Percentiles rank a stretch among this genome's conserved stretches.
These are phyloP conservation scores for Cryomyces minteri DNA, from an alignment of 495 filamentous ascomycete genomes.

Conservation along the genomic window DNA sequence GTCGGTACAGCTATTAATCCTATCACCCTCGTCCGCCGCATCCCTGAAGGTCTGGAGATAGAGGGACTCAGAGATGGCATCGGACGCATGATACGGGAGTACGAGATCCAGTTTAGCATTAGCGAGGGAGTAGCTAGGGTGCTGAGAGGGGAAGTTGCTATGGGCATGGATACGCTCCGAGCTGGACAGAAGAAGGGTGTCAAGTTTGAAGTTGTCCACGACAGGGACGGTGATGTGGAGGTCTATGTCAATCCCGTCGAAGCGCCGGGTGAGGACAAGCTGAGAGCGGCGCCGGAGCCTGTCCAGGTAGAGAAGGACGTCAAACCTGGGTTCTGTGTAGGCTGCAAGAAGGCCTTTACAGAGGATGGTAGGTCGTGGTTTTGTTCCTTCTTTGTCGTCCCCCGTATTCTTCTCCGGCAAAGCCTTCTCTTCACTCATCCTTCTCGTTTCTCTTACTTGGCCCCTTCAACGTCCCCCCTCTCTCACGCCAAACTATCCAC, in stretches of 20 bases:
- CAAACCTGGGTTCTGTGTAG: constrained; percentile 12
- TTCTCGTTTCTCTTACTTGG: neutral
- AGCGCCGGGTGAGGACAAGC: neutral
- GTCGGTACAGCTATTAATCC: constrained; percentile 86
- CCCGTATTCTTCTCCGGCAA: no score
- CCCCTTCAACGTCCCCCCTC: neutral
- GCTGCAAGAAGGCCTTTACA: constrained; percentile 11
- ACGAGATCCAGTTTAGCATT: constrained; percentile 83
- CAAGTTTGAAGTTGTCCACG: constrained; percentile 58
- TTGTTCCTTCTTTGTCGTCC: no score
- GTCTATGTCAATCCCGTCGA: constrained; percentile 1
- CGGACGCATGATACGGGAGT: constrained; percentile 72
- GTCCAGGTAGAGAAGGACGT: constrained; percentile 7
- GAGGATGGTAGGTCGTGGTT: constrained; percentile 25
- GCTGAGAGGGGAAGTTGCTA: constrained; percentile 67
- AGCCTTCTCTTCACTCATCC: neutral
- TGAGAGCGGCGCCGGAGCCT: neutral
- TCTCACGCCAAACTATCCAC: neutral
- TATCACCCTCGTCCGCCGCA: constrained; percentile 71
- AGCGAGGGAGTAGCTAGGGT: constrained; percentile 78
- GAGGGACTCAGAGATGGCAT: constrained; percentile 75
- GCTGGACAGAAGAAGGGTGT: constrained; percentile 65
- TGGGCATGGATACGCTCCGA: constrained; percentile 59
- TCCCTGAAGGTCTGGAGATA: constrained; percentile 81
- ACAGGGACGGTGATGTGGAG: constrained; percentile 8